A percentile compares a stretch with the other conserved stretches of the same genome.
These are phyloP conservation scores for Pseudogymnoascus sp. DNA, from an alignment of 2,329 filamentous ascomycete species.

Conservation along the genomic window DNA sequence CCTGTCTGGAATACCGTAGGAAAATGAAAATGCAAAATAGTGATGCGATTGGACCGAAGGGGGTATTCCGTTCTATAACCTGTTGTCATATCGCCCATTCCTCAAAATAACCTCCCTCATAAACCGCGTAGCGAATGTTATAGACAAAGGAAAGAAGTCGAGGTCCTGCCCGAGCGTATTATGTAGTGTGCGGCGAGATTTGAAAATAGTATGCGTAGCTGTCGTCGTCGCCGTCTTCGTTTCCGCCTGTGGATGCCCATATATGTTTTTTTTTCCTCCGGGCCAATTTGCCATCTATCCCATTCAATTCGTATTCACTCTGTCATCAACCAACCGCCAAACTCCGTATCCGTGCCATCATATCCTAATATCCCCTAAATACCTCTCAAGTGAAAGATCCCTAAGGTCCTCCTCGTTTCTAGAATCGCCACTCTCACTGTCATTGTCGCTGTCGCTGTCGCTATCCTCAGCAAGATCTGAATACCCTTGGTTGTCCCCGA, in stretches of 20 bases:
- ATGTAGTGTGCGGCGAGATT: not conserved
- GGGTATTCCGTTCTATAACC: constrained; percentile 11
- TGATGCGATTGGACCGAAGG: constrained; percentile 7
- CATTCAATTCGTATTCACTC: constrained; percentile 2
- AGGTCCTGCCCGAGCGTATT: constrained; percentile 9
- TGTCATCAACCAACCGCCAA: not conserved
- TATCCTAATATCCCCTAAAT: not conserved
- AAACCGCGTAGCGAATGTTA: constrained; percentile 9
- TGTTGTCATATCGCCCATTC: constrained; percentile 8
- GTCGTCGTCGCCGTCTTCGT: not conserved
- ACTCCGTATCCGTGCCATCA: constrained; percentile 2
- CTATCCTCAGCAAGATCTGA: constrained; percentile 4
- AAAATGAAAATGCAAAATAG: constrained; percentile 8
- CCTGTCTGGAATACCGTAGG: constrained; percentile 5
- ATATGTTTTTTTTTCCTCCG: constrained; percentile 3
- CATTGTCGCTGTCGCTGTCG: not conserved
- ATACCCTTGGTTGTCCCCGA: constrained; percentile 25
- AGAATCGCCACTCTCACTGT: not conserved
- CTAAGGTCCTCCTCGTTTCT: not conserved
- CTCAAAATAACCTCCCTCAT: constrained; percentile 5
- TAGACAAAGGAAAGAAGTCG: constrained; percentile 6
- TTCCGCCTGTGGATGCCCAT: not conserved
- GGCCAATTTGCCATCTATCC: constrained; percentile 9
- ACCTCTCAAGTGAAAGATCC: constrained; percentile 7
- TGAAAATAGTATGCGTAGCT: constrained; percentile 1